A percentile compares a stretch with the other conserved stretches of the same genome.
phyloP scores from a whole-genome alignment of 1,284 basidiomycete species.

The Tilletia caries region DNA sequence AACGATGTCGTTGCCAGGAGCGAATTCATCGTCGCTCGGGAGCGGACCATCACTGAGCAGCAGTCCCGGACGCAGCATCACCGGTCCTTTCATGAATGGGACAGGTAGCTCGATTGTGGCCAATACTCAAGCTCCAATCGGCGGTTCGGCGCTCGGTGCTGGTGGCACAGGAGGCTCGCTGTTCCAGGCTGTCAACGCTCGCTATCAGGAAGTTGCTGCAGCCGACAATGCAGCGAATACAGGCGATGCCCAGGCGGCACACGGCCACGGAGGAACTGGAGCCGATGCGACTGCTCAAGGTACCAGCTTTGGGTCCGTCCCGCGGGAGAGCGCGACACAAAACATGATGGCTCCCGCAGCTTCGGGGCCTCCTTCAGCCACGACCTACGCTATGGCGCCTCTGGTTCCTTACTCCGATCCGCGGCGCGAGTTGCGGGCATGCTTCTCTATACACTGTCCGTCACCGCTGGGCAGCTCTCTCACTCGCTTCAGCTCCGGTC shows the following conservation, averaged over 20 bases:
- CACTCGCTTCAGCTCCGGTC: constrained; percentile 77
- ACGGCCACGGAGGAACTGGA: background rate
- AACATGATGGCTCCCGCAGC: background rate
- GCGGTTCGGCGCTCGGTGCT: background rate
- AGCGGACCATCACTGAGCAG: background rate
- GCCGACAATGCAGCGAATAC: background rate
- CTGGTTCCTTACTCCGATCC: constrained; percentile 54
- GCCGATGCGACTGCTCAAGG: background rate
- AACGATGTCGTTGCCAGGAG: background rate
- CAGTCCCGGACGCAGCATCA: constrained; percentile 4
- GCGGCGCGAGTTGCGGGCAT: constrained; percentile 57
- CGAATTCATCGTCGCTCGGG: background rate
- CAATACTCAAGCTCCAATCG: background rate
- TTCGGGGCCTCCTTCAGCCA: background rate
- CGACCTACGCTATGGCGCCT: constrained; percentile 8
- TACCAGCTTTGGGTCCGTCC: background rate
- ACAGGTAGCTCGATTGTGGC: background rate
- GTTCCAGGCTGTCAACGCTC: constrained; percentile 12
- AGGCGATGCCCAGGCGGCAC: background rate
- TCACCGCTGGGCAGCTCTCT: constrained; percentile 75
- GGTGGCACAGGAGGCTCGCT: constrained; percentile 1
- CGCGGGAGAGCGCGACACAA: background rate
- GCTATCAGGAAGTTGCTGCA: constrained; percentile 11
- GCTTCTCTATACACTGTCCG: constrained; percentile 79
- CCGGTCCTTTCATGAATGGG: background rate